phyloP scores from a whole-genome alignment of 2,329 filamentous ascomycete genomes.

The Exophiala spinifera region DNA sequence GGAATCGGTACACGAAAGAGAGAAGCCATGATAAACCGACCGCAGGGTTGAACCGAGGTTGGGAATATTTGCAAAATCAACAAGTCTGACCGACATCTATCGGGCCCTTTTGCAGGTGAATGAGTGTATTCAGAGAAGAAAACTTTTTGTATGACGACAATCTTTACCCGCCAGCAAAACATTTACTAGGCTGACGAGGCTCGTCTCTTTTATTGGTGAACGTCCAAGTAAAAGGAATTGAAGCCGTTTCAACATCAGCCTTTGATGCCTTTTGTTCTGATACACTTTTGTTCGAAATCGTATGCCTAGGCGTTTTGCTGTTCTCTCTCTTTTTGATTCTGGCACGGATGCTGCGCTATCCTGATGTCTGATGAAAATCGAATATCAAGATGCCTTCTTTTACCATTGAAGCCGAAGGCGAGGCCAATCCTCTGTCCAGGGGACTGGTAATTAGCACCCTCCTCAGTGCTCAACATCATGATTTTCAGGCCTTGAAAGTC shows the following conservation, averaged over 20 bases:
- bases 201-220: no score
- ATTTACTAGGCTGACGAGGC: neutral
- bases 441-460: constrained; percentile 64
- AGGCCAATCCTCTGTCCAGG: constrained; percentile 68
- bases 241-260: neutral
- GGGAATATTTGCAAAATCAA: neutral
- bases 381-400: constrained; percentile 28
- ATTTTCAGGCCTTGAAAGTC: constrained; percentile 51
- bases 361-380: neutral
- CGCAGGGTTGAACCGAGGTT: constrained; percentile 10
- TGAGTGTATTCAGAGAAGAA: neutral
- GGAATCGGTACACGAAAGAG: neutral
- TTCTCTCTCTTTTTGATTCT: no score
- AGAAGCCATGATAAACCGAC: neutral
- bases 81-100: neutral
- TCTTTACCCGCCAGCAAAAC: neutral
- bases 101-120: no score
- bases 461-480: constrained; percentile 56
- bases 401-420: constrained; percentile 49
- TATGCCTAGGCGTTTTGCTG: no score
- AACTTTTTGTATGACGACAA: neutral
- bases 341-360: neutral
- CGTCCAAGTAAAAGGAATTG: neutral
- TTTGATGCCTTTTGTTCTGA: neutral
- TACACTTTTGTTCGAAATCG: neutral